These are phyloP conservation scores for Spathaspora sp. DNA, from an alignment of 805 yeast species.

Conservation along the genomic window DNA sequence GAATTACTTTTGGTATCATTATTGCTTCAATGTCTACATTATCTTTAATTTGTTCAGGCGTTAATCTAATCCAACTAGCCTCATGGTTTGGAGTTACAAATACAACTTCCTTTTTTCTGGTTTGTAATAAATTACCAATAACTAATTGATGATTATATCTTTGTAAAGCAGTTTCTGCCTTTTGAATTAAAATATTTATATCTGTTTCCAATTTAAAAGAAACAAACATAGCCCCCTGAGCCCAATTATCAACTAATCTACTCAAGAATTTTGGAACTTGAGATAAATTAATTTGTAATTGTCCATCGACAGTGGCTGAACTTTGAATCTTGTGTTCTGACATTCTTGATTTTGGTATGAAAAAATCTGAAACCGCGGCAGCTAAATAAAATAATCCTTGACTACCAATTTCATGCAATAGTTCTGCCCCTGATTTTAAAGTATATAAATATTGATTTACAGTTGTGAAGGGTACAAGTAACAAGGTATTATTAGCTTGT, in stretches of 20 bases:
- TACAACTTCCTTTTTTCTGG: conserved; percentile 83
- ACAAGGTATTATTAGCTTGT: conserved; percentile 46
- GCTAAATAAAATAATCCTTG: conserved; percentile 81
- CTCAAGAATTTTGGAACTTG: conserved; percentile 95
- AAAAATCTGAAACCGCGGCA: conserved; percentile 97
- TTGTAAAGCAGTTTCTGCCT: conserved; percentile 74
- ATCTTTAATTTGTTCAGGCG: conserved; percentile 34
- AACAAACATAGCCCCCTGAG: conserved; percentile 89
- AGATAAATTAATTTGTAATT: conserved; percentile 78
- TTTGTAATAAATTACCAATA: conserved; percentile 87
- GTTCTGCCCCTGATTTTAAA: conserved; percentile 59
- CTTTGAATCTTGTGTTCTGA: conserved; percentile 96
- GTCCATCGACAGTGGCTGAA: conserved; percentile 58
- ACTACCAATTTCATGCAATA: conserved; percentile 51
- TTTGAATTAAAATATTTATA: conserved; percentile 58
- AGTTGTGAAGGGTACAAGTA: conserved; percentile 86
- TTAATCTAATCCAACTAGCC: conserved; percentile 49
- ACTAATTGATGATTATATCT: conserved; percentile 92
- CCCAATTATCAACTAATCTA: conserved; percentile 89
- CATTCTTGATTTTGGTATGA: conserved; percentile 77
- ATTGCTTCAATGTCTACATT: conserved; percentile 69
- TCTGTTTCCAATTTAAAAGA: conserved; percentile 96
- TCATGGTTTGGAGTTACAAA: conserved; percentile 59
- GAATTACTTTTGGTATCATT: conserved; percentile 74
- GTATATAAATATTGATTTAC: conserved; percentile 93